phyloP scores from a whole-genome alignment of 257 asterid species.

The Sherardia arvensis region DNA sequence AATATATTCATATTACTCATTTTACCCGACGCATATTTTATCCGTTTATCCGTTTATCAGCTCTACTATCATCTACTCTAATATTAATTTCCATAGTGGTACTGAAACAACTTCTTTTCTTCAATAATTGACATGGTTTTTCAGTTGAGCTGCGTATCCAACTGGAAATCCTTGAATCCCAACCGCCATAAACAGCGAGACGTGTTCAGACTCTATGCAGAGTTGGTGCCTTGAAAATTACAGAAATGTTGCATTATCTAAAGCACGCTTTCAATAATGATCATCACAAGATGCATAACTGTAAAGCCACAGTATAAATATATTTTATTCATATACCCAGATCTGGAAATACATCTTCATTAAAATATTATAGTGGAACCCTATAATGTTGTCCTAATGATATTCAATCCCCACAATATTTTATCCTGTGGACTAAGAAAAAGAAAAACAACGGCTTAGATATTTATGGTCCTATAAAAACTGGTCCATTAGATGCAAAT shows the following conservation, averaged over 20 bases:
- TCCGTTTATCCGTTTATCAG: too few species aligned
- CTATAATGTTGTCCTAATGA: background rate
- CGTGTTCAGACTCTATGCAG: background rate
- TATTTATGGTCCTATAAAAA: conserved; percentile 1
- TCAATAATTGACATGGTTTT: too few species aligned
- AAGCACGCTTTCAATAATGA: conserved; percentile 4
- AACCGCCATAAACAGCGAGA: background rate
- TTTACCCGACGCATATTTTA: too few species aligned
- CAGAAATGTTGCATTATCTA: background rate
- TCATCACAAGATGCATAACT: background rate
- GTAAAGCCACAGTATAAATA: background rate
- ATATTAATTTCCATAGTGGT: too few species aligned
- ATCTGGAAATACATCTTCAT: conserved; percentile 3
- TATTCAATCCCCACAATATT: background rate
- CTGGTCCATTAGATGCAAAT: too few species aligned
- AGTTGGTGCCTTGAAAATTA: background rate
- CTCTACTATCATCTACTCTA: too few species aligned
- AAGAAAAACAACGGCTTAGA: background rate
- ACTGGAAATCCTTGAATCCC: background rate
- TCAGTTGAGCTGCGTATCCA: too few species aligned
- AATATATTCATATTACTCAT: too few species aligned
- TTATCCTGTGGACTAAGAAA: background rate
- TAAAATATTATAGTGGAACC: conserved; percentile 12
- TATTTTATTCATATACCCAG: conserved; percentile 3
- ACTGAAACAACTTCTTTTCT: too few species aligned